These are phyloP conservation scores for Linanthus parryae DNA, from an alignment of 148 eudicot species.

Conservation along the genomic window DNA sequence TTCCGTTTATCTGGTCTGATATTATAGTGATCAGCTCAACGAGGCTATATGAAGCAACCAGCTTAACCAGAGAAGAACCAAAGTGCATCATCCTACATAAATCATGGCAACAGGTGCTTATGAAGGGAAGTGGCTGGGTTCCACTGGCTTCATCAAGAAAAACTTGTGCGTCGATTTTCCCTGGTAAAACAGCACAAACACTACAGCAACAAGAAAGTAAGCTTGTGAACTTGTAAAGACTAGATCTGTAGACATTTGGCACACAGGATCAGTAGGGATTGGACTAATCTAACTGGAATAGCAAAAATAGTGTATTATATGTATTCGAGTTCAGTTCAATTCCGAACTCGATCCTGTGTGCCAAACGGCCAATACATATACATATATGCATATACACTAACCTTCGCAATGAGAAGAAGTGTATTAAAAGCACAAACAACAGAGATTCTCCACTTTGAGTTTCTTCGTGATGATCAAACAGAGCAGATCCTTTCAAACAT, in stretches of 20 bases:
- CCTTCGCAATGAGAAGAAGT: slow-evolving; percentile 69
- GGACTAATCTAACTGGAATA: too few species aligned
- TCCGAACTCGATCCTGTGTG: too few species aligned
- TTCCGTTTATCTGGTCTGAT: slow-evolving; percentile 31
- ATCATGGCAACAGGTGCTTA: slow-evolving; percentile 60
- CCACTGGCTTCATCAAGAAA: slow-evolving; percentile 30
- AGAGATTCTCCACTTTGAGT: slow-evolving; percentile 46
- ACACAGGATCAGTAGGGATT: too few species aligned
- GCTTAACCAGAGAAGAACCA: slow-evolving; percentile 56
- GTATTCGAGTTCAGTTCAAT: too few species aligned
- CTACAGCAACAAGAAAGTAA: slow-evolving; percentile 34
- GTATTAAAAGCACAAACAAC: slow-evolving; percentile 45
- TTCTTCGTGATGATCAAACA: slow-evolving; percentile 50
- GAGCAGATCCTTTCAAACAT: slow-evolving; percentile 51
- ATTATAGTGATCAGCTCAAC: slow-evolving; percentile 56
- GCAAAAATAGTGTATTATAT: too few species aligned
- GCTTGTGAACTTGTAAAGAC: background rate
- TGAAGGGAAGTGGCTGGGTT: slow-evolving; percentile 28
- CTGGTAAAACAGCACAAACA: slow-evolving; percentile 56
- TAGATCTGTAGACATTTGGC: too few species aligned
- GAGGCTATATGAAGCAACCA: slow-evolving; percentile 69
- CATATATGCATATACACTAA: too few species aligned
- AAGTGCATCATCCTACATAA: slow-evolving; percentile 72
- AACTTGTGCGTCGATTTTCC: slow-evolving; percentile 35
- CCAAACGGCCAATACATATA: too few species aligned